Evolutionary conservation across 495 filamentous ascomycete genomes (phyloP).

Genomic region (Trichoderma asperelloides): DNA sequence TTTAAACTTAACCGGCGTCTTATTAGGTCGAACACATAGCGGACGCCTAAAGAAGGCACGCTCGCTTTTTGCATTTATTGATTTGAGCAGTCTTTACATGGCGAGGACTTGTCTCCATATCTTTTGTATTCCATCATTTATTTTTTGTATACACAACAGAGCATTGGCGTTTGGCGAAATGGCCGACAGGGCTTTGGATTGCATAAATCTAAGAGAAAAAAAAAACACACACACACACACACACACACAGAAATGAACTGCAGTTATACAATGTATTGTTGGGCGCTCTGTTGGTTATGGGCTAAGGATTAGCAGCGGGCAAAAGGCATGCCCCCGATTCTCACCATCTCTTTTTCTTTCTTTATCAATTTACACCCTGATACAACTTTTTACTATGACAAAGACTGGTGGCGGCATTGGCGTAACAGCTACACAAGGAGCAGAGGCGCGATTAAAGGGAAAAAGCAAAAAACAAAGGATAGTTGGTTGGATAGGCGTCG

Average conservation of each 20-base stretch:
- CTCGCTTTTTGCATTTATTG: conserved; percentile 3
- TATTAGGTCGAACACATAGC: background rate
- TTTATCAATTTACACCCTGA: background rate
- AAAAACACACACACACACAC: too few species aligned
- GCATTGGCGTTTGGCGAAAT: background rate
- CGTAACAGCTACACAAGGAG: background rate
- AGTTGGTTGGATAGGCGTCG: conserved; percentile 1
- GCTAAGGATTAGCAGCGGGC: background rate
- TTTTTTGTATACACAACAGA: background rate
- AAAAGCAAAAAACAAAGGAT: background rate
- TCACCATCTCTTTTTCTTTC: background rate
- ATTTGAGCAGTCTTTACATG: background rate
- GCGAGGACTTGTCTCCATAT: background rate
- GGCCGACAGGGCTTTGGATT: background rate
- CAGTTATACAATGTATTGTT: background rate
- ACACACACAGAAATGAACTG: background rate
- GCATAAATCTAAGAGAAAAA: background rate
- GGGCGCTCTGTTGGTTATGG: background rate
- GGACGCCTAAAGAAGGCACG: background rate
- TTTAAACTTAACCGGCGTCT: background rate
- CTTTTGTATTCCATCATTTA: background rate
- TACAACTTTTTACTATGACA: background rate
- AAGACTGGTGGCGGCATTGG: background rate
- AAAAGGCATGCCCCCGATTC: background rate
- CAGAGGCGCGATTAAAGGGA: background rate